Percentiles rank a stretch among this genome's conserved stretches.
phyloP scores from a whole-genome alignment of 2,329 filamentous ascomycete genomes.

The Diaporthe batatas region DNA sequence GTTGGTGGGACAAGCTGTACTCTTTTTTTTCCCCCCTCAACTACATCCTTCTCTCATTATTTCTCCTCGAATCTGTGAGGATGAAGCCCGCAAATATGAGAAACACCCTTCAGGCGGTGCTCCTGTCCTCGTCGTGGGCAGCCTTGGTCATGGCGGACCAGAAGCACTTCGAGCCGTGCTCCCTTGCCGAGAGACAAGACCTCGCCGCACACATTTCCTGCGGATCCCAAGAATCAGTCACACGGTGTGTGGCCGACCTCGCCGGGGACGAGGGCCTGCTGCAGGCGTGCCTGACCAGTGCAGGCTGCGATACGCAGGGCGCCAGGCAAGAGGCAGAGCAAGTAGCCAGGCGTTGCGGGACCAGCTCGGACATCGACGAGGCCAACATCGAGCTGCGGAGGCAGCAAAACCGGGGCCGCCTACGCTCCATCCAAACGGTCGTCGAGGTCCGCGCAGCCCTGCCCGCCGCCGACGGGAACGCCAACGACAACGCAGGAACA shows the following conservation, averaged over 20 bases:
- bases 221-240: conserved; percentile 18
- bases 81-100: conserved; percentile 14
- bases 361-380: background rate
- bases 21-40: background rate
- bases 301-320: conserved; percentile 26
- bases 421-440: background rate
- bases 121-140: conserved; percentile 13
- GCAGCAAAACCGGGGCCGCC: background rate
- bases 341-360: conserved; percentile 14
- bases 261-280: conserved; percentile 9
- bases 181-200: background rate
- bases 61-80: background rate
- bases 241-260: conserved; percentile 18
- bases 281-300: conserved; percentile 28
- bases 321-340: conserved; percentile 10
- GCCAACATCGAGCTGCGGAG: conserved; percentile 15
- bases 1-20: background rate
- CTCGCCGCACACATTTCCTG: conserved; percentile 20
- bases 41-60: no score
- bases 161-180: background rate
- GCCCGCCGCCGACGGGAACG: conserved; percentile 44
- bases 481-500: conserved; percentile 26
- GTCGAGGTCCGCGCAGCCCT: background rate
- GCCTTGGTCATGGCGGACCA: conserved; percentile 9
- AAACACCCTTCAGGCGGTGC: background rate